A percentile compares a stretch with the other conserved stretches of the same genome.
Evolutionary conservation across 164 flowering plant genomes (phyloP).

Genomic region (Annona cherimola): DNA sequence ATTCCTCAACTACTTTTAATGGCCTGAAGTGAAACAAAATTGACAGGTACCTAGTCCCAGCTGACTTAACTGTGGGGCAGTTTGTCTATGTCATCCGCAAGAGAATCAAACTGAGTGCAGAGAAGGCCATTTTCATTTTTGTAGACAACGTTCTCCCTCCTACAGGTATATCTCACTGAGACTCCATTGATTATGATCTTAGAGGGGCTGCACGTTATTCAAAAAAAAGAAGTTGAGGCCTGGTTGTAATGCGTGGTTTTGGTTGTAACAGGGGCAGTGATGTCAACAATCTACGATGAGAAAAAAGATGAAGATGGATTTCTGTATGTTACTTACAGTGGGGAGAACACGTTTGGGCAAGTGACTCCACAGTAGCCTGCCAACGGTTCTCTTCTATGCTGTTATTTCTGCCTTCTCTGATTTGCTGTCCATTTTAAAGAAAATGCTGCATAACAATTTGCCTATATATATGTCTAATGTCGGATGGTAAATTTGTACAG

Average conservation of each 20-base stretch:
- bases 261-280: conserved; percentile 47
- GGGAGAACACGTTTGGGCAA: conserved; percentile 81
- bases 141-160: conserved; percentile 76
- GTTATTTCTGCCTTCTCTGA: no score
- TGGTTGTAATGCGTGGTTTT: not conserved
- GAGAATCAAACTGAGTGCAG: conserved; percentile 77
- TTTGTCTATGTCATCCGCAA: conserved; percentile 81
- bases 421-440: no score
- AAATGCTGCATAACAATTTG: no score
- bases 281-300: conserved; percentile 83
- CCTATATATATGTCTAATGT: no score
- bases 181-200: not conserved
- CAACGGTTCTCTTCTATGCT: no score
- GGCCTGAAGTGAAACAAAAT: conserved; percentile 12
- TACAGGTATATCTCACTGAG: conserved; percentile 35
- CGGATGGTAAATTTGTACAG: no score
- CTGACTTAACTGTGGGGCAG: conserved; percentile 75
- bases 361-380: conserved; percentile 14
- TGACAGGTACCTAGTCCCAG: conserved; percentile 77
- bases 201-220: not conserved
- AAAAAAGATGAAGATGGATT: conserved; percentile 91
- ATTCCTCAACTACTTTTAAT: not conserved
- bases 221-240: not conserved
- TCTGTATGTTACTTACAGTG: conserved; percentile 86
- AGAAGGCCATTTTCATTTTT: conserved; percentile 75